phyloP scores from a whole-genome alignment of 768 basidiomycete species.

The Podaxis carcinomalis region DNA sequence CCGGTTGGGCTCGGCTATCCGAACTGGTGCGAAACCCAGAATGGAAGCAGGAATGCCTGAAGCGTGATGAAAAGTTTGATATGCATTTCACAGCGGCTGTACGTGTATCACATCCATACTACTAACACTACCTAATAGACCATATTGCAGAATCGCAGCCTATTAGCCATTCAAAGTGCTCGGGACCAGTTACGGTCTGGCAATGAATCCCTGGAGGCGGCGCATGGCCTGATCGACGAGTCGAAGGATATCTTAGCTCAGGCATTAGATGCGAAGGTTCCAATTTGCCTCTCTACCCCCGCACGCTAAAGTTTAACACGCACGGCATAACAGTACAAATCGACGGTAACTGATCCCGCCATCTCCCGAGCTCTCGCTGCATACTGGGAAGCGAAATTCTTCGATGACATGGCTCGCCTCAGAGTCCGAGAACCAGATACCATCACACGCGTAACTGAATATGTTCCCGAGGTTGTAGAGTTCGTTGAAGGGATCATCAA shows the following conservation, averaged over 20 bases:
- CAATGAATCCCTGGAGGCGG: slow-evolving; percentile 35
- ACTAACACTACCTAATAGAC: slow-evolving; percentile 15
- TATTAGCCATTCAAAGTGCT: slow-evolving; percentile 50
- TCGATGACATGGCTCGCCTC: slow-evolving; percentile 88
- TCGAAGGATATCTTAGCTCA: slow-evolving; percentile 74
- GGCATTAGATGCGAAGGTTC: slow-evolving; percentile 71
- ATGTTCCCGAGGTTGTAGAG: slow-evolving; percentile 88
- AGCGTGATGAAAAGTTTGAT: slow-evolving; percentile 87
- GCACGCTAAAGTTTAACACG: slow-evolving; percentile 4
- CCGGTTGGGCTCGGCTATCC: slow-evolving; percentile 51
- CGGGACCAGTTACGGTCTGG: slow-evolving; percentile 37
- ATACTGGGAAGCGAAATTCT: slow-evolving; percentile 88
- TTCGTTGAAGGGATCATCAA: slow-evolving; percentile 83
- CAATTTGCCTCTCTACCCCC: not conserved
- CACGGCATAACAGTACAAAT: slow-evolving; percentile 50
- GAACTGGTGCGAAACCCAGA: slow-evolving; percentile 45
- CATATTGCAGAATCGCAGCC: slow-evolving; percentile 39
- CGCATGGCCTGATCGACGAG: slow-evolving; percentile 60
- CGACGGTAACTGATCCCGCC: slow-evolving; percentile 80
- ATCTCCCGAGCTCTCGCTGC: slow-evolving; percentile 80
- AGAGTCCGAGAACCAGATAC: slow-evolving; percentile 85
- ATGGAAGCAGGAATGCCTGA: slow-evolving; percentile 71
- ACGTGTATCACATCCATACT: slow-evolving; percentile 24
- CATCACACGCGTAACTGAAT: slow-evolving; percentile 94
- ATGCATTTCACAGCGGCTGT: slow-evolving; percentile 84